phyloP scores from a whole-genome alignment of 208 protist genomes.

The Leishmania tropica region DNA sequence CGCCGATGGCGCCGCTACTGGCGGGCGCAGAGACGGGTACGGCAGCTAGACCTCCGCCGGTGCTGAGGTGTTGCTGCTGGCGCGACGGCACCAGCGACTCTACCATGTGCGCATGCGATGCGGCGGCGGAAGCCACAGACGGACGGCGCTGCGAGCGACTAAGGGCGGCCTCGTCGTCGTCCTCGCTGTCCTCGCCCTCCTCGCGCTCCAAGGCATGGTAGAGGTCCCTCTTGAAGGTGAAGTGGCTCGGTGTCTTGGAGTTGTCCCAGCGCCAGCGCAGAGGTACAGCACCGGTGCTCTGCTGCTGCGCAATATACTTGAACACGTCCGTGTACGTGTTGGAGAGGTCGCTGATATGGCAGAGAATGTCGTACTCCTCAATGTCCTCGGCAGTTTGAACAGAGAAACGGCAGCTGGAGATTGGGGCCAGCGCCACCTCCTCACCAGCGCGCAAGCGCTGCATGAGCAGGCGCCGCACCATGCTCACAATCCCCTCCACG shows the following conservation, averaged over 20 bases:
- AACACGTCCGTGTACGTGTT: conserved; percentile 38
- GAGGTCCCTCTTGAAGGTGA: conserved; percentile 48
- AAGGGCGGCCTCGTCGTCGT: conserved; percentile 32
- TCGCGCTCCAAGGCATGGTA: conserved; percentile 38
- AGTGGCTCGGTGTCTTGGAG: conserved; percentile 49
- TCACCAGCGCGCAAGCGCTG: conserved; percentile 43
- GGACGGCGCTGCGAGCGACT: conserved; percentile 19
- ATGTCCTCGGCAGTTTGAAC: conserved; percentile 29
- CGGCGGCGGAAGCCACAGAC: not conserved
- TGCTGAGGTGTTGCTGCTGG: conserved; percentile 30
- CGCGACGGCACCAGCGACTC: conserved; percentile 26
- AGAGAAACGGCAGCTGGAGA: conserved; percentile 18
- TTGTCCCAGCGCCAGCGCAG: conserved; percentile 50
- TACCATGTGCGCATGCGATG: conserved; percentile 22
- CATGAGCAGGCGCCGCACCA: conserved; percentile 48
- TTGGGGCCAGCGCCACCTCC: conserved; percentile 34
- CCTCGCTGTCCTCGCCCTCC: conserved; percentile 38
- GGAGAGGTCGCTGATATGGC: conserved; percentile 39
- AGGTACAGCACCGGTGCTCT: conserved; percentile 30
- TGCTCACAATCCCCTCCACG: conserved; percentile 41
- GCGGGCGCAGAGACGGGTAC: not conserved
- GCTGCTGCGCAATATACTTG: conserved; percentile 40
- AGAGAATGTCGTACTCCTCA: conserved; percentile 41
- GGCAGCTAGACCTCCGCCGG: not conserved
- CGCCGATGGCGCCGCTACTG: not conserved